Evolutionary conservation across 2,329 filamentous ascomycete genomes (phyloP).

Genomic region (Talaromyces sp.): DNA sequence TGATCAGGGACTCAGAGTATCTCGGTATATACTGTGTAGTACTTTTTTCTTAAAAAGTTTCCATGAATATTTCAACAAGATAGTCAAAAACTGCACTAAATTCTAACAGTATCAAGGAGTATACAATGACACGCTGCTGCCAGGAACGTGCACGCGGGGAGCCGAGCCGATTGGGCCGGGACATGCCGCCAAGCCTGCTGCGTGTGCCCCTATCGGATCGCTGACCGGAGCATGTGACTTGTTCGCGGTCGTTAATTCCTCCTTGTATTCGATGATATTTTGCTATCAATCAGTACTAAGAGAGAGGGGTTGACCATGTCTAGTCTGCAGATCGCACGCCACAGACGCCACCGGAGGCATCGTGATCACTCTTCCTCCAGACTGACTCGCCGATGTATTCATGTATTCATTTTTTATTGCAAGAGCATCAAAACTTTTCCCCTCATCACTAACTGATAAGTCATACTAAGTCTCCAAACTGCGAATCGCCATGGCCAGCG

Average conservation of each 20-base stretch:
- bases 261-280: neutral
- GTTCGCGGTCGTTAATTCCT: neutral
- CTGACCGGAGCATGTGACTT: neutral
- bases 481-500: slow-evolving; percentile 68
- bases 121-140: neutral
- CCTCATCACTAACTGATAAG: neutral
- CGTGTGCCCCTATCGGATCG: neutral
- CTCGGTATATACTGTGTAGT: too few relatives aligned
- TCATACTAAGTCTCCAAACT: slow-evolving; percentile 24
- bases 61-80: too few relatives aligned
- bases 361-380: neutral
- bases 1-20: neutral
- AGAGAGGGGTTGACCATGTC: neutral
- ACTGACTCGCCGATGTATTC: neutral
- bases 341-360: neutral
- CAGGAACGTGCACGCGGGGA: neutral
- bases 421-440: neutral
- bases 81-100: too few relatives aligned
- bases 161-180: neutral
- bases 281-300: neutral
- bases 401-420: neutral
- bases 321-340: neutral
- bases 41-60: too few relatives aligned
- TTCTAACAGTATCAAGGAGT: too few relatives aligned
- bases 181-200: neutral